Evolutionary conservation across 768 basidiomycete genomes (phyloP), one percentile per base, ranked within the genome.

Genomic region (Suillus alpinus): DNA sequence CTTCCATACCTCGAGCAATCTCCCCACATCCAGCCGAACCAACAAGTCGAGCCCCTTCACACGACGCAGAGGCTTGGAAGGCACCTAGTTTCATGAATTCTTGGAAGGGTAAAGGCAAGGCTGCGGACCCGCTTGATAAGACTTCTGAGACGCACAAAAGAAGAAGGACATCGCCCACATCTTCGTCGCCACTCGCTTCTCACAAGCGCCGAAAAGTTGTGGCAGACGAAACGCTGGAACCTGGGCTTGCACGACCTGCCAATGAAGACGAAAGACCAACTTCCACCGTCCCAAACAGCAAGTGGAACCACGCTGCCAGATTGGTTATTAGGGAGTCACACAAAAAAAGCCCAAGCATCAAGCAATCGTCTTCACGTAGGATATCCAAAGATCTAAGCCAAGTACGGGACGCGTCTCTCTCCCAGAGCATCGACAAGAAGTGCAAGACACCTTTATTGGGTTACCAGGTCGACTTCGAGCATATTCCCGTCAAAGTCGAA

Each of bases 1-100:
- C 23, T 16, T 26, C 23, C 16, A 2, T 29, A 55, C 26, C 32
- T 34, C 51, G 3, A 29, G 37, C 23, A 18, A 12, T 26, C 36
- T 55, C 52, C 7, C 34, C 52, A 53, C 52, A 4, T 37, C 52
- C 23, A n/a, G 37, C 16, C 8, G 8, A 32, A 57, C 18, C 60
- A 63, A 37, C 53, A 16, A 43, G 39, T 16, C 20, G 49, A 12
- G 34, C 44, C 36, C 58, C 63, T 29, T 51, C 40, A 43, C 75
- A 75, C 40, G 67, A 76, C 52, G 34, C 69, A 5, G 64, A 61
- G 23, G 62, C 73, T 53, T 75, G 74, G 74, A 71, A 69, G 53
- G 58, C 66, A 23, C 74, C 74, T 12, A 75, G 72, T 51, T 75
- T 75, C 59, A 66, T 75, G 56, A 62, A 34, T 16, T 46, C 29